These are phyloP conservation scores for Trichoderma erinaceum DNA, from an alignment of 495 filamentous ascomycete species.

Conservation along the genomic window DNA sequence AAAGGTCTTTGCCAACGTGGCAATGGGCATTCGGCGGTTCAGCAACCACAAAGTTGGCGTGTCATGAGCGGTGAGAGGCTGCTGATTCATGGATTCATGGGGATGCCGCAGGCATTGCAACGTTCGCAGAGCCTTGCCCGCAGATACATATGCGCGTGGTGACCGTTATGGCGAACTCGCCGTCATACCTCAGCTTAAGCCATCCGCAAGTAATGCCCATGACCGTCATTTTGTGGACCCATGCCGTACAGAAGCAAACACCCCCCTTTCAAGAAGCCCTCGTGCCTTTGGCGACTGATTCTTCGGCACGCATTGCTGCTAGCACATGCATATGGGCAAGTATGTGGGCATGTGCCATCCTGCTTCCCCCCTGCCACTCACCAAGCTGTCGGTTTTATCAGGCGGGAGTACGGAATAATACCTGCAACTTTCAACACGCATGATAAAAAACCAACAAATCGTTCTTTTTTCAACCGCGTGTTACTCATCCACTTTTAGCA, in stretches of 20 bases:
- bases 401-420: not conserved
- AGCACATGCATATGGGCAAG: slow-evolving; percentile 4
- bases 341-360: not conserved
- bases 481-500: too few relatives aligned
- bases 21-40: not conserved
- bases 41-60: not conserved
- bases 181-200: slow-evolving; percentile 1
- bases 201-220: slow-evolving; percentile 6
- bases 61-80: slow-evolving; percentile 11
- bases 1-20: not conserved
- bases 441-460: not conserved
- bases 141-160: slow-evolving; percentile 9
- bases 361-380: not conserved
- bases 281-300: not conserved
- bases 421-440: not conserved
- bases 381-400: slow-evolving; percentile 11
- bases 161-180: slow-evolving; percentile 11
- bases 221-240: slow-evolving; percentile 11
- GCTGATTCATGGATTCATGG: not conserved
- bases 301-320: not conserved
- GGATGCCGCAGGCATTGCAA: not conserved
- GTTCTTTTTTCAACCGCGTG: not conserved
- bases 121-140: not conserved
- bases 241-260: not conserved
- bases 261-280: not conserved